A percentile compares a stretch with the other conserved stretches of the same genome.
Conservation (phyloP, 1,284 basidiomycete species). For the Phlebopus sp. region DNA sequence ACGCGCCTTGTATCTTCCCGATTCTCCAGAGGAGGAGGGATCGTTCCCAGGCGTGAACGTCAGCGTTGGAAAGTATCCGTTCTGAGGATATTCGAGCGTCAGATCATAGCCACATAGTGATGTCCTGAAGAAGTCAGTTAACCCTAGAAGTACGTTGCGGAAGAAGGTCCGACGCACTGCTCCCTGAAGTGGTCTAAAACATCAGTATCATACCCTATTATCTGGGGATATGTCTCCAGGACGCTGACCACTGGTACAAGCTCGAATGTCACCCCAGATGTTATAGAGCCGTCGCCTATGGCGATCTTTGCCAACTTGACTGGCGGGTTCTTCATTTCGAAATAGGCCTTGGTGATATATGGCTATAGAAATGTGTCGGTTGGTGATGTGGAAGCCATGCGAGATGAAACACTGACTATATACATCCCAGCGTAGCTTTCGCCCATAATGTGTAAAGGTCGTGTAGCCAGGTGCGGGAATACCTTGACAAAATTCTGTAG, state of each 20-base stretch:
- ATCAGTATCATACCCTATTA: constrained; percentile 65
- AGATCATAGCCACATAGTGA: constrained; percentile 65
- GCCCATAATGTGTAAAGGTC: constrained; percentile 61
- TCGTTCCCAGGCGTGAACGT: constrained; percentile 28
- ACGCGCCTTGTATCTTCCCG: constrained; percentile 14
- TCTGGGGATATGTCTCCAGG: constrained; percentile 68
- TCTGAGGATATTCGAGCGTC: constrained; percentile 69
- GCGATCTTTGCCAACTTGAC: constrained; percentile 65
- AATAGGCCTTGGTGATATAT: constrained; percentile 71
- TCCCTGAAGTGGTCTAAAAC: constrained; percentile 66
- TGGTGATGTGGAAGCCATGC: constrained; percentile 1
- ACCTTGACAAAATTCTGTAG: constrained; percentile 62
- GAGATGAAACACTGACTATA: constrained; percentile 41
- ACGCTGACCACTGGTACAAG: constrained; percentile 55
- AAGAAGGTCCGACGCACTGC: constrained; percentile 46
- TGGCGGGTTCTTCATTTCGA: constrained; percentile 58
- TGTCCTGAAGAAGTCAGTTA: constrained; percentile 36
- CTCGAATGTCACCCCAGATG: constrained; percentile 45
- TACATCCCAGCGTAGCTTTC: constrained; percentile 69
- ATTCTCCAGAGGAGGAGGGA: constrained; percentile 30
- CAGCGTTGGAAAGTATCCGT: constrained; percentile 50
- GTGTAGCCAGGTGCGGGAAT: constrained; percentile 57
- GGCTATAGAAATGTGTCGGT: constrained; percentile 42
- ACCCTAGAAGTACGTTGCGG: not conserved
- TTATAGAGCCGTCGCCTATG: constrained; percentile 66